Conservation (phyloP, 2,329 filamentous ascomycete species). For the Hortaea sp. region DNA sequence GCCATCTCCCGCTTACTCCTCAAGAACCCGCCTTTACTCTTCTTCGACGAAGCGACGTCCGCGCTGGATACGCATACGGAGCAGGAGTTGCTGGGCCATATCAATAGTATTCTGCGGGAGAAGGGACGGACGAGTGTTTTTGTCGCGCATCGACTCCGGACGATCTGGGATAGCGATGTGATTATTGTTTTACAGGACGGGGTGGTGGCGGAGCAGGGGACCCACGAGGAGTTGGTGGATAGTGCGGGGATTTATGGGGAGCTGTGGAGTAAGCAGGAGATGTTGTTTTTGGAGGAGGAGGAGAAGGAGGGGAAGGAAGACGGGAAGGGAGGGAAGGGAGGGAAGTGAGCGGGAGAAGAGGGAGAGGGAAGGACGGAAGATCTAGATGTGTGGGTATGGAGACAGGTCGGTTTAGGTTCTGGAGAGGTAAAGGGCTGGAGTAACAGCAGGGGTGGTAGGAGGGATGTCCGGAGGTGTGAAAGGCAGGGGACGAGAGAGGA, state of each 20-base stretch:
- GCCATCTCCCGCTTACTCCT: constrained; percentile 75
- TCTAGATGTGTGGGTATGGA: too few species aligned
- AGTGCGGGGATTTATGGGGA: constrained; percentile 72
- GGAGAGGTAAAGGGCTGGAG: too few species aligned
- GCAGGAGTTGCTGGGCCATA: constrained; percentile 79
- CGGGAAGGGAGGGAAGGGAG: too few species aligned
- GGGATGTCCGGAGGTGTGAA: too few species aligned
- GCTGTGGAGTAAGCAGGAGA: constrained; percentile 59
- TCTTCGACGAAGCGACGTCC: constrained; percentile 92
- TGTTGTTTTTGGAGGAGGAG: constrained; percentile 27
- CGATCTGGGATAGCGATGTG: constrained; percentile 82
- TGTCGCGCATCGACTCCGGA: constrained; percentile 82
- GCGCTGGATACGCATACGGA: constrained; percentile 91
- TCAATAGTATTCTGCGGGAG: constrained; percentile 83
- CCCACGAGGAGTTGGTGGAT: constrained; percentile 74
- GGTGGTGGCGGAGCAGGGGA: constrained; percentile 77
- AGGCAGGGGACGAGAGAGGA: too few species aligned
- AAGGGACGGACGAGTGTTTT: constrained; percentile 88
- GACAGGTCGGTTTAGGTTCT: too few species aligned
- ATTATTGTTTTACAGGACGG: constrained; percentile 87
- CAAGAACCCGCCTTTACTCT: constrained; percentile 81
- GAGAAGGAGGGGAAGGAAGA: constrained; percentile 2
- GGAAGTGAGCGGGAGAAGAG: not conserved
- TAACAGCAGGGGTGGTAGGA: too few species aligned
- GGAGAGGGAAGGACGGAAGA: not conserved